Evolutionary conservation across 2,329 filamentous ascomycete genomes (phyloP), one percentile per base, ranked within the genome.

Genomic region (Apiospora saccharicola): DNA sequence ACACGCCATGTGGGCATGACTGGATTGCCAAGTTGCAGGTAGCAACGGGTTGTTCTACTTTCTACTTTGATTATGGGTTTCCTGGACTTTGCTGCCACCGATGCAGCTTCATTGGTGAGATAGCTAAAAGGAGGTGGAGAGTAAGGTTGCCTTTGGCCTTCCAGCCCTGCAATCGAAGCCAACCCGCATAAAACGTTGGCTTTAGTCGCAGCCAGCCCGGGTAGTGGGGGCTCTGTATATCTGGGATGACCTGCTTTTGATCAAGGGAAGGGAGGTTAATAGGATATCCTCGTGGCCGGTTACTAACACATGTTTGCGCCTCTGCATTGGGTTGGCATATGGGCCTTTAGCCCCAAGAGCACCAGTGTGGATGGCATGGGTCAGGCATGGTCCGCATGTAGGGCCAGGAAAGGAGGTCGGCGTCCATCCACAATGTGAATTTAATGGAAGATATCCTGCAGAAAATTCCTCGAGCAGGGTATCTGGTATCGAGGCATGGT

Each of bases 181-280:
- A 64, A 64, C 57, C 53, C 34, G 57, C 57, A 64, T 64, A n/a
- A 64, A 41, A 19, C 57, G 57, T 64, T 64, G 57, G 57, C 57
- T 64, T 64, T 41, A 64, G 57, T 64, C 57, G 57, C 57, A 41
- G 30, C 30, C 19, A 64, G 57, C 34, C 57, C 34, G 30, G 30
- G 19, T n/a, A 64, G 57, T 64, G 57, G 57, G 57, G 57, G 57
- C 34, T 41, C 34, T 30, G 57, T 41, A 64, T 41, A 64, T 24
- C 41, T n/a, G 57, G 57, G n/a, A 64, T 64, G 34, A n/a, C 57
- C n/a, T 64, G 34, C 57, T 64, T 64, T 64, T 19, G 41, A 41
- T 64, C 57, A 41, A 64, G 22, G 57, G 19, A 64, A 41, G 30
- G 57, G 57, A 41, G 57, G 34, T 64, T 41, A 34, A 64, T 37